Base-by-base conservation (phyloP, 2,329 filamentous ascomycete species). In the Pseudocercospora musae region DNA sequence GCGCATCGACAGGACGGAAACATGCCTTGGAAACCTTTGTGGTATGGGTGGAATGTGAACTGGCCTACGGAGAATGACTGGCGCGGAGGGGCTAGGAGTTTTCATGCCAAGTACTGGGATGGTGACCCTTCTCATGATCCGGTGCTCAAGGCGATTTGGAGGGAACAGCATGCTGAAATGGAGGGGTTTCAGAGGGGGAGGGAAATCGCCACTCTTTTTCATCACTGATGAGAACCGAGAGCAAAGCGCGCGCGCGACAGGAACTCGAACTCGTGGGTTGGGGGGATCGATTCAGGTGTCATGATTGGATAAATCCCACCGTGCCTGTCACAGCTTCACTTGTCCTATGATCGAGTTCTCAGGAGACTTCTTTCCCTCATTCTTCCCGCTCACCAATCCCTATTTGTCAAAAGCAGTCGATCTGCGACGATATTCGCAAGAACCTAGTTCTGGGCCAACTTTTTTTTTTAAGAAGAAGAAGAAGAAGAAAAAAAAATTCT, bases 91-190 rank as follows among this genome's bases (percentile, higher is more conserved):
- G 74, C 72, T 52, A 67, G 68, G 42, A 76, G 73, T 52, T 75
- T 78, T 57, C 76, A 78, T 63, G 75, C 75, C 3, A 78, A 79
- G 70, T 78, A 73, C 62, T 79, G 77, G 77, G 73, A 76, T 65
- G 70, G 68, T 1, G 74, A 75, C 68, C 68, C 69, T 9, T 71
- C 69, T 57, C 74, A 76, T 64, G 74, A 76, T 69, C 63, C 68
- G 7, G 63, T 72, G 20, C 59, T 76, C 57, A 75, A 74, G 66
- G 69, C 63, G 10, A 72, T 75, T 31, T 76, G 74, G 73, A 72
- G 66, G 58, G 70, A 74, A 66, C 73, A 75, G 66, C 70, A 70
- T 64, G 70, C 70, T 21, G 74, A 76, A 67, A 75, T 75, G 73
- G 71, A 75, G 58, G 73, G 74, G 6, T 75, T 69, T 54, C 71